Base-by-base conservation (phyloP, 2,329 filamentous ascomycete genomes). In the Penicillium nordicum region DNA sequence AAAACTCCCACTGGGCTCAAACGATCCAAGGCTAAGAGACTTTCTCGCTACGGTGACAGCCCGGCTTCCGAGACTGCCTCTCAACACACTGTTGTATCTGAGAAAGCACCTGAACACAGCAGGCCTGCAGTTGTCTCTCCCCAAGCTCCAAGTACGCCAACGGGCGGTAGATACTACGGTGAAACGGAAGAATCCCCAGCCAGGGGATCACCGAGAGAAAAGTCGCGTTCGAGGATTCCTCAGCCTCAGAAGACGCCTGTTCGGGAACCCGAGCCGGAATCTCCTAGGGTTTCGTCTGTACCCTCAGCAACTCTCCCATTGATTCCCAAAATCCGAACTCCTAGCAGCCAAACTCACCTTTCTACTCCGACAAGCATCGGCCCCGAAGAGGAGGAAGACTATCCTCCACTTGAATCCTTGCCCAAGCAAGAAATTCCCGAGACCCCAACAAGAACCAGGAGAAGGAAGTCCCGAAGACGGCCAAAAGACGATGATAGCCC, bases 251-350 rank as follows among this genome's bases (percentile, higher is more conserved):
- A 68, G 14, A 66, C 67, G 1, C 63, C 67, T 8, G 59, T 58
- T n/a, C 65, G 63, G 44, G 66, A 67, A 12, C 59, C 65, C 6
- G 65, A 68, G 51, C 63, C 67, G 37, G 71, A 72, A 43, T 69
- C 68, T 7, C 72, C 74, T 18, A 70, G 75, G 40, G 60, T 77
- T n/a, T 79, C 78, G n/a, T 78, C 76, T 30, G 74, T 76, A 14
- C 78, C 77, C n/a, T 79, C 76, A 3, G 69, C 72, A 61, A 70
- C 76, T 45, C 71, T 79, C 30, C 78, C 78, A 8, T 69, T 67
- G 25, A 78, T 79, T 45, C 73, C 73, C 5, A 79, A 76, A 60
- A 63, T 78, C 27, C 69, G 77, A 38, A 71, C 69, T 49, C 61
- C 68, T 16, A 75, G 71, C 54, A 76, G 70, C 43, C 69, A 70